Percentiles rank a stretch among this genome's conserved stretches.
Evolutionary conservation across 1,284 basidiomycete genomes (phyloP).

Genomic region (Psilocybe mexicana): DNA sequence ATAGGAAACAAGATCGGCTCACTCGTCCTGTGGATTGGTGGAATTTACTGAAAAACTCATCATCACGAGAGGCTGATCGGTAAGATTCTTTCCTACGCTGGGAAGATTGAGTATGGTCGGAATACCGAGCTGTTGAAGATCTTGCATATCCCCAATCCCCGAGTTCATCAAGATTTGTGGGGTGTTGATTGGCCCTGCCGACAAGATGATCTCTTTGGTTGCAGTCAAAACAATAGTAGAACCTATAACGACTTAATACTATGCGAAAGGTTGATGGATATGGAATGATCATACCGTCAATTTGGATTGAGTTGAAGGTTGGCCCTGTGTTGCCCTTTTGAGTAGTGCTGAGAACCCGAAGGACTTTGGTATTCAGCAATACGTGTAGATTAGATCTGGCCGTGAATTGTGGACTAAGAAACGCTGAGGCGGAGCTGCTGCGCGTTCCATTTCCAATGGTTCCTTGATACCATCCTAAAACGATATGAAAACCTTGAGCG

Average conservation of each 20-base stretch:
- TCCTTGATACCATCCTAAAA: slow-evolving; percentile 35
- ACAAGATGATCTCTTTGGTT: slow-evolving; percentile 41
- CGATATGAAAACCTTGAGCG: neutral
- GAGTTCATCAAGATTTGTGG: slow-evolving; percentile 50
- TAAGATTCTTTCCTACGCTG: slow-evolving; percentile 45
- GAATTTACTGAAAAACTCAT: slow-evolving; percentile 23
- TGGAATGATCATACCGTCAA: neutral
- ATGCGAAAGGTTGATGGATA: neutral
- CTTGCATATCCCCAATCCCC: slow-evolving; percentile 43
- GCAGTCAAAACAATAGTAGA: slow-evolving; percentile 20
- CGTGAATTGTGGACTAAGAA: slow-evolving; percentile 26
- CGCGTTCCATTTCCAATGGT: slow-evolving; percentile 31
- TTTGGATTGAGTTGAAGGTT: slow-evolving; percentile 6
- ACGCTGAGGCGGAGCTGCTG: slow-evolving; percentile 34
- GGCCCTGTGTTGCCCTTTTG: neutral
- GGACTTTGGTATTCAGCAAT: slow-evolving; percentile 33
- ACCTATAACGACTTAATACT: neutral
- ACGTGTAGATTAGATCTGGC: slow-evolving; percentile 33
- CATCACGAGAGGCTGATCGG: slow-evolving; percentile 29
- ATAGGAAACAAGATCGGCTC: neutral
- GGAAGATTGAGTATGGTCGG: slow-evolving; percentile 36
- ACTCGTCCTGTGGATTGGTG: slow-evolving; percentile 18
- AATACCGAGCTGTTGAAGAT: slow-evolving; percentile 40
- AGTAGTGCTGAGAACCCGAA: slow-evolving; percentile 9
- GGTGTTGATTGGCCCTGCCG: slow-evolving; percentile 43